These are phyloP conservation scores for Hypoxylon subgilvum DNA, from an alignment of 495 filamentous ascomycete genomes.

Conservation along the genomic window DNA sequence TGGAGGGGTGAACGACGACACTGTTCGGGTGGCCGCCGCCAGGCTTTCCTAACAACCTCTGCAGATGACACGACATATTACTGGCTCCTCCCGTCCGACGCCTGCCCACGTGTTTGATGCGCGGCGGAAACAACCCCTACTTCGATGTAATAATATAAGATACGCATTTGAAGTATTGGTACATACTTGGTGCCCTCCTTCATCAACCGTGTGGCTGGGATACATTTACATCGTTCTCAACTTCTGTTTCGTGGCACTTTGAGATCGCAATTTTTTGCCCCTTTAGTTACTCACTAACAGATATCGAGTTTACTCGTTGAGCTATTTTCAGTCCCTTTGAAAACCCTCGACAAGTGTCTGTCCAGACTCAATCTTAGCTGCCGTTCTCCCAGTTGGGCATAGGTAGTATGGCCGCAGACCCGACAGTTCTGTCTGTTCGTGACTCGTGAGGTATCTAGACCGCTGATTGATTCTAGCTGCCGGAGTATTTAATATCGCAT, in stretches of 20 bases:
- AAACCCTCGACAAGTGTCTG: no score
- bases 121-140: conserved; percentile 20
- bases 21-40: conserved; percentile 1
- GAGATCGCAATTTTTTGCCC: not conserved
- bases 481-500: not conserved
- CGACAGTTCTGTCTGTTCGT: no score
- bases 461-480: not conserved
- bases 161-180: conserved; percentile 14
- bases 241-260: not conserved
- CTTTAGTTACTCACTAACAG: no score
- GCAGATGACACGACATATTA: conserved; percentile 26
- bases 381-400: no score
- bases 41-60: conserved; percentile 7
- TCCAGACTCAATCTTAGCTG: no score
- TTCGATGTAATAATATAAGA: conserved; percentile 31
- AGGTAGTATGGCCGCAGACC: no score
- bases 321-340: no score
- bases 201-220: conserved; percentile 11
- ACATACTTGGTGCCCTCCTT: conserved; percentile 1
- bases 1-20: not conserved
- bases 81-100: conserved; percentile 19
- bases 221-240: conserved; percentile 1
- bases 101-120: conserved; percentile 35
- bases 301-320: no score
- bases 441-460: no score